Evolutionary conservation across 2,329 filamentous ascomycete genomes (phyloP).

Genomic region (Ophiostoma piceae): DNA sequence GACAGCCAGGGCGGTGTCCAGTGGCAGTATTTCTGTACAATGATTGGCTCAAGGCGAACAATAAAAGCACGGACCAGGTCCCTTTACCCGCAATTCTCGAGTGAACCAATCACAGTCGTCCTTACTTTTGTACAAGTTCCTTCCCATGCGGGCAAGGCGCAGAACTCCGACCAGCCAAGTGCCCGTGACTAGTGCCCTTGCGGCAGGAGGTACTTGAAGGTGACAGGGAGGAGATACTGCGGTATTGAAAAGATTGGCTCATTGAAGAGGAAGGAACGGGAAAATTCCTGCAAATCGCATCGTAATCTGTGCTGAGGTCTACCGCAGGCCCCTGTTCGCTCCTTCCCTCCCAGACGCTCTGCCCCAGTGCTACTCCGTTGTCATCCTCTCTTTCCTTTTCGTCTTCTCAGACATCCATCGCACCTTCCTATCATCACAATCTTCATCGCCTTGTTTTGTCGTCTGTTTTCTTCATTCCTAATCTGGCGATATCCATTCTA

Average conservation of each 20-base stretch:
- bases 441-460: not conserved
- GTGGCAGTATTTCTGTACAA: not conserved
- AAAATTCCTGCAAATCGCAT: slow-evolving; percentile 21
- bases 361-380: not conserved
- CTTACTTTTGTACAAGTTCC: not conserved
- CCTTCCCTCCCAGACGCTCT: slow-evolving; percentile 12
- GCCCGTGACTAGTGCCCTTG: slow-evolving; percentile 7
- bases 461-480: not conserved
- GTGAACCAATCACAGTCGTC: not conserved
- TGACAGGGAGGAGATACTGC: not conserved
- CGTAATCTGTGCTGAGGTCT: slow-evolving; percentile 1
- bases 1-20: slow-evolving; percentile 4
- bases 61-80: slow-evolving; percentile 16
- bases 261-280: not conserved
- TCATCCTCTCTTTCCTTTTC: not conserved
- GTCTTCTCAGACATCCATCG: not conserved
- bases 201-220: slow-evolving; percentile 14
- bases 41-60: slow-evolving; percentile 13
- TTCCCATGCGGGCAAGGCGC: slow-evolving; percentile 13
- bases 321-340: slow-evolving; percentile 3
- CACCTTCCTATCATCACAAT: not conserved
- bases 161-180: not conserved
- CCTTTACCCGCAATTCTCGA: not conserved
- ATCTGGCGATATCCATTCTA: not conserved
- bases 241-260: not conserved